phyloP scores from a whole-genome alignment of 2,329 filamentous ascomycete species.

The Hypoxylon sp. region DNA sequence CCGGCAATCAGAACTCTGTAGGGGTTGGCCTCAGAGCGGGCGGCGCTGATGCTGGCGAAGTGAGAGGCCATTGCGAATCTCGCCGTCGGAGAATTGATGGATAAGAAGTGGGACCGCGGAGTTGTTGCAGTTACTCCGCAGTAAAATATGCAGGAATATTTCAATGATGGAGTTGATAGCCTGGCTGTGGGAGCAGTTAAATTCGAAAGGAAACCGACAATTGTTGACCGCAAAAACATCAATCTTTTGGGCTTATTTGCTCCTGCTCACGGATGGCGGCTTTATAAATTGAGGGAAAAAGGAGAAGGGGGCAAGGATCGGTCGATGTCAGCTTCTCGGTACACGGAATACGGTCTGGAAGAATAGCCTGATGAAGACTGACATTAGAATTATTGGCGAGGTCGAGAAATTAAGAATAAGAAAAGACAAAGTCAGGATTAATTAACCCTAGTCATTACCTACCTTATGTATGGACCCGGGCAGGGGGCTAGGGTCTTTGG shows the following conservation, averaged over 20 bases:
- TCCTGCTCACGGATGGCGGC: conserved; percentile 12
- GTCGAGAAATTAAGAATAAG: conserved; percentile 29
- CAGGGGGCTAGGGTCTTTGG: conserved; percentile 12
- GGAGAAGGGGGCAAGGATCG: conserved; percentile 23
- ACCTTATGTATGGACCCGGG: conserved; percentile 18
- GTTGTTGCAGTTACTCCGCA: conserved; percentile 12
- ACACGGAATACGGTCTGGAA: conserved; percentile 30
- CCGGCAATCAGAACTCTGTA: conserved; percentile 77
- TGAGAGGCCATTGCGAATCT: conserved; percentile 40
- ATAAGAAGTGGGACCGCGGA: conserved; percentile 29
- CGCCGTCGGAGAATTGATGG: conserved; percentile 23
- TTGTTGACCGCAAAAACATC: conserved; percentile 32
- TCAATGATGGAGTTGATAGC: conserved; percentile 28
- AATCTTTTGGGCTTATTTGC: conserved; percentile 12
- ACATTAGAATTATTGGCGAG: conserved; percentile 28
- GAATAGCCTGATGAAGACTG: conserved; percentile 38
- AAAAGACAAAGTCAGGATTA: conserved; percentile 9
- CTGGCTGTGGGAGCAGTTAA: conserved; percentile 19
- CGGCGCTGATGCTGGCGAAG: conserved; percentile 22
- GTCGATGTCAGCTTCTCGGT: conserved; percentile 34
- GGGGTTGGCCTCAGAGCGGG: conserved; percentile 50
- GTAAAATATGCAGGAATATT: conserved; percentile 27
- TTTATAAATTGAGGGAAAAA: conserved; percentile 25
- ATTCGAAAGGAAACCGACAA: conserved; percentile 14
- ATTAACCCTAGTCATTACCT: conserved; percentile 35